Evolutionary conservation across 1,284 basidiomycete species (phyloP), one percentile per base, ranked within the genome.

Genomic region (Moesziomyces parantarcticus): DNA sequence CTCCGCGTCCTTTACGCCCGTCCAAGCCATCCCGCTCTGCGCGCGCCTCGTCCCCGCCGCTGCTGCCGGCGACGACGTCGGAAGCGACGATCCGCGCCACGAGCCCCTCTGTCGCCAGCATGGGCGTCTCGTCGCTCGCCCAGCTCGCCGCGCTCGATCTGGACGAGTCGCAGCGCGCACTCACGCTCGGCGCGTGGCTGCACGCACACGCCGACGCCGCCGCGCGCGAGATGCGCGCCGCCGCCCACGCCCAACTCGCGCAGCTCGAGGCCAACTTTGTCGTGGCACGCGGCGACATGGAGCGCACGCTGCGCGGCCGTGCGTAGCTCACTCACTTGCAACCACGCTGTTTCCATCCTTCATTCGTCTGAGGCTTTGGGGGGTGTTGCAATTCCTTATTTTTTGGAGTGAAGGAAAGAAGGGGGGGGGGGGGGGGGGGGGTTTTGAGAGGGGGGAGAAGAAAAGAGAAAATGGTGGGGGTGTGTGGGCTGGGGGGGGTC

Each of bases 151-250:
- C 11, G 11, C 25, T 70, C 43, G 46, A 63, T 1, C 26, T 77
- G 13, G 46, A 54, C 42, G 65, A 57, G 1, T 10, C 48, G 34
- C 52, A 76, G 52, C 41, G 64, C n/a, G 20, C 21, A 1, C 60
- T 67, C 62, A 70, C 76, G 22, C 34, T 77, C 18, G 76, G 67
- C n/a, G 50, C 59, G 20, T 77, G 73, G 73, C 34, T 77, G 22
- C 57, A 72, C 48, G 34, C 42, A 23, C 61, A 77, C 43, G 65
- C 72, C 3, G 57, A 71, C 4, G 49, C 49, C 3, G 72, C 75
- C 7, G 64, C 63, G 2, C 21, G 18, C 1, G 75, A 77, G 58
- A 75, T 75, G 75, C 47, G 66, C 5, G 26, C 46, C 6, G 26
- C 56, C 9, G 75, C 64, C 11, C 56, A 58, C 16, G 48, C 41